phyloP scores from a whole-genome alignment of 2,329 filamentous ascomycete genomes.

The Monilinia vaccinii-corymbosi region DNA sequence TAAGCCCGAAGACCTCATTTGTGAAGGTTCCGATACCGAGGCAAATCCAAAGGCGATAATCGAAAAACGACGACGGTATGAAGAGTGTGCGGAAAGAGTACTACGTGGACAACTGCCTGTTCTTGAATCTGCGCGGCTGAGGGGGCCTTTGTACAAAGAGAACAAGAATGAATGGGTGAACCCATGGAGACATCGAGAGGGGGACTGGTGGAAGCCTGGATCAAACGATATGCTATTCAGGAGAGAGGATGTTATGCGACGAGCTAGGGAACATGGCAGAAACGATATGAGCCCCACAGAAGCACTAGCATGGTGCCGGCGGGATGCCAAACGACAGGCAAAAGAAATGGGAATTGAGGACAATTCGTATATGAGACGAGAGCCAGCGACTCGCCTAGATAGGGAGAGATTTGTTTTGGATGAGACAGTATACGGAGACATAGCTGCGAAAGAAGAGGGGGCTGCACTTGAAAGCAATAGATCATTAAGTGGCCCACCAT shows the following conservation, averaged over 20 bases:
- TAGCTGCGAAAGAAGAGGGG: neutral
- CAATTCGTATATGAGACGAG: neutral
- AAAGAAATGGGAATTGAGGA: neutral
- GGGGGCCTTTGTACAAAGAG: constrained; percentile 47
- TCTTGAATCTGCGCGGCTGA: constrained; percentile 51
- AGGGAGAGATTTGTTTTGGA: neutral
- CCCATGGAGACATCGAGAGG: constrained; percentile 36
- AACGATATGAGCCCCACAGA: constrained; percentile 17
- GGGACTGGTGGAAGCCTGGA: constrained; percentile 18
- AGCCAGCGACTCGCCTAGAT: neutral
- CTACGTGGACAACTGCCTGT: constrained; percentile 46
- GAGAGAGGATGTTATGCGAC: constrained; percentile 18
- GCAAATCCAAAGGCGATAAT: constrained; percentile 38
- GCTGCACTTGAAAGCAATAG: neutral
- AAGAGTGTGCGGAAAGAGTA: constrained; percentile 49
- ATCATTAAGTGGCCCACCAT: neutral
- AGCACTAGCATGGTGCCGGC: constrained; percentile 20
- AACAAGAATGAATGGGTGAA: constrained; percentile 41
- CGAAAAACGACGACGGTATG: constrained; percentile 47
- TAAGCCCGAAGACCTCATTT: constrained; percentile 40
- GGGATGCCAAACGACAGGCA: constrained; percentile 15
- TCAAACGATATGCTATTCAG: constrained; percentile 22
- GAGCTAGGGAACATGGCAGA: constrained; percentile 17
- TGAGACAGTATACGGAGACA: neutral
- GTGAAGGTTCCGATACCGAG: constrained; percentile 49